Conservation (phyloP, 164 flowering plant genomes). For the Aristolochia fimbriata region DNA sequence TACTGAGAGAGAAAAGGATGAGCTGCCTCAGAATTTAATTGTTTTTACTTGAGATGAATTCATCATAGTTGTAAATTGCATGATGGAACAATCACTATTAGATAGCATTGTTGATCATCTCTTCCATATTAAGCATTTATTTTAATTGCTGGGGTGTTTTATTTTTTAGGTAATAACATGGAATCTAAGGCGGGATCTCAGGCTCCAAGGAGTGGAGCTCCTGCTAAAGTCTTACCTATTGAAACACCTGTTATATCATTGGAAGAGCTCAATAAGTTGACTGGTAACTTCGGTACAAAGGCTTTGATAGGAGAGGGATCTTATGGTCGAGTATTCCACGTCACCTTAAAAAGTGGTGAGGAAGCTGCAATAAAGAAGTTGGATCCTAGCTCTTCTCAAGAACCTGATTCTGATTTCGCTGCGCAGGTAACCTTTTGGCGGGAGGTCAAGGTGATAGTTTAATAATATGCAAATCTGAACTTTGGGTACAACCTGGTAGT, state of each 20-base stretch:
- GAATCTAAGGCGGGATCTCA: conserved; percentile 35
- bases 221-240: conserved; percentile 56
- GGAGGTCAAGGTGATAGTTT: not conserved
- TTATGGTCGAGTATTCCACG: conserved; percentile 68
- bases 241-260: conserved; percentile 57
- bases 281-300: conserved; percentile 59
- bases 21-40: no score
- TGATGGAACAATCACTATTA: no score
- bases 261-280: conserved; percentile 48
- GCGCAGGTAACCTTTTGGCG: conserved; percentile 42
- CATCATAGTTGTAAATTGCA: no score
- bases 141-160: no score
- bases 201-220: conserved; percentile 36
- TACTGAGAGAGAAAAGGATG: no score
- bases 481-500: no score
- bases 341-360: conserved; percentile 36
- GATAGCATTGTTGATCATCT: no score
- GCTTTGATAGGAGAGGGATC: conserved; percentile 89
- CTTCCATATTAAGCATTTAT: no score
- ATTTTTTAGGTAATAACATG: conserved; percentile 35
- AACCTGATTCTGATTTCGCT: conserved; percentile 59
- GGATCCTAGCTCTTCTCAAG: conserved; percentile 48
- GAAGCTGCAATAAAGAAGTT: conserved; percentile 64
- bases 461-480: no score
- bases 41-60: no score